Conservation (phyloP, 2,329 filamentous ascomycete genomes). For the Neofusicoccum umdonicola region DNA sequence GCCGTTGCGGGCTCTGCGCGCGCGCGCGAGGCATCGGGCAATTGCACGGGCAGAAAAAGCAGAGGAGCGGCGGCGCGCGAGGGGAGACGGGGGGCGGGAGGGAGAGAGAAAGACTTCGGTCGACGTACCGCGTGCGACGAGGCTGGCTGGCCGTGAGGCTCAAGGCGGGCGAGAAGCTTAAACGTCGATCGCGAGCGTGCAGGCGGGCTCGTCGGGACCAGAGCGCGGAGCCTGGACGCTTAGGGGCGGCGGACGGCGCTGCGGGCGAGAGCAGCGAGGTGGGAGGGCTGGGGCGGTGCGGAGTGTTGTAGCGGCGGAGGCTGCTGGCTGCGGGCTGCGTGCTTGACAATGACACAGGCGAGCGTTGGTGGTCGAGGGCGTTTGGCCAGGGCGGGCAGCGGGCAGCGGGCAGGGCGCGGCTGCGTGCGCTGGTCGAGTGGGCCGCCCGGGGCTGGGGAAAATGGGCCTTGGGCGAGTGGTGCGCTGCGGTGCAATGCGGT, state of each 20-base stretch:
- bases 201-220: neutral
- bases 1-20: neutral
- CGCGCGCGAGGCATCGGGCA: constrained; percentile 3
- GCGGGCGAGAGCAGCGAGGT: neutral
- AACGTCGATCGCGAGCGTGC: constrained; percentile 16
- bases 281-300: neutral
- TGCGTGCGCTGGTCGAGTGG: constrained; percentile 6
- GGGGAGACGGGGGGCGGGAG: neutral
- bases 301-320: neutral
- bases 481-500: neutral
- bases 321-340: neutral
- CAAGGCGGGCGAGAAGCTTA: constrained; percentile 17
- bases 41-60: constrained; percentile 3
- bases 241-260: neutral
- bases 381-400: constrained; percentile 7
- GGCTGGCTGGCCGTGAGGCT: constrained; percentile 15
- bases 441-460: constrained; percentile 8
- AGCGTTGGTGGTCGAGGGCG: neutral
- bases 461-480: neutral
- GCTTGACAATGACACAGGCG: neutral
- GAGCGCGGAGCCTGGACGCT: neutral
- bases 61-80: neutral
- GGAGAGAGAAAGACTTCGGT: neutral
- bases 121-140: constrained; percentile 17
- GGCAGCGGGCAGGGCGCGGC: neutral